Evolutionary conservation across 2,329 filamentous ascomycete species (phyloP), one percentile per base, ranked within the genome.

Genomic region (Alternaria burnsii): DNA sequence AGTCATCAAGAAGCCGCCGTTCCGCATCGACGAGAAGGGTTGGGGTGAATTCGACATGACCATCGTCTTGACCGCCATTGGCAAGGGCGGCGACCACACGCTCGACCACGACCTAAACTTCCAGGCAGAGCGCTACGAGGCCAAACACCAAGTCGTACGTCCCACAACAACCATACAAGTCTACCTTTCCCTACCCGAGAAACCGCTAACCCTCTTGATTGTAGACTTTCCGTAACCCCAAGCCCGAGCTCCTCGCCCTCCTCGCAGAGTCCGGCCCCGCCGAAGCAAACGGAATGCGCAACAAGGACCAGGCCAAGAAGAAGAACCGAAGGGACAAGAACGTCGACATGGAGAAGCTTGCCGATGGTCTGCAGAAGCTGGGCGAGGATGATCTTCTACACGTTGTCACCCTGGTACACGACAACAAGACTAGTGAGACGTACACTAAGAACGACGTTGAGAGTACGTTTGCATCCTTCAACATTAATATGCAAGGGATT

Each of bases 1-100:
- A 77, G 75, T 88, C 24, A 91, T 97, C 82, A 90, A 89, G 75
- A 89, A 91, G 67, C 88, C 93, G 0, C 95, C 95, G 0, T 99
- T 98, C 82, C 86, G 86, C 67, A 97, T 97, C 80, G 85, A 88
- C 66, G 97, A 99, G 80, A 92, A 97, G 81, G 95, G 95, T 70
- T 99, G 95, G 95, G 95, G 95, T 74, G 95, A 98, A 82, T 99
- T 99, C 78, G 95, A 98, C 77, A 94, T 99, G 89, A 85, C 84
- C 48, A 95, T 98, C 73, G 88, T 91, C 63, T 86, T 96, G 70
- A 91, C 89, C 75, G 91, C 91, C 43, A 89, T 91, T 30, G 93
- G 95, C 80, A 97, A 97, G 84, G 90, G 88, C 58, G 88, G 90
- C 59, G 94, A 97, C 74, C 87, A 93, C 74, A 84, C 87, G 14